These are phyloP conservation scores for Teratosphaeria nubilosa DNA, from an alignment of 2,329 filamentous ascomycete species.

Conservation along the genomic window DNA sequence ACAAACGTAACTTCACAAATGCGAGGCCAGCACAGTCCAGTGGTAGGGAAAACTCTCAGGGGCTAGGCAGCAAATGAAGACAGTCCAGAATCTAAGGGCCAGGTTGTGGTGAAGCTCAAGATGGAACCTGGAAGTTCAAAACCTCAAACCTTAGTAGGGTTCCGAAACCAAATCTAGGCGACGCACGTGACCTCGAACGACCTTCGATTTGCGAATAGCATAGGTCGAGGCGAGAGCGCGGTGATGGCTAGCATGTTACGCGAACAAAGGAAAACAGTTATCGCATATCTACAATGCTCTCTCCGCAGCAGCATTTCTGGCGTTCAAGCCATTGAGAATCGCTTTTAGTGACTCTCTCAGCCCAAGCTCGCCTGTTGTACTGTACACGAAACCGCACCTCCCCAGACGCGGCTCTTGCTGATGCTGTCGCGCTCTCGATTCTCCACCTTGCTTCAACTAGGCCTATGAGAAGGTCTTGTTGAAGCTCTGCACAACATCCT, in stretches of 20 bases:
- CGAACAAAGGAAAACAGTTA: conserved; percentile 2
- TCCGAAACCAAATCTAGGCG: background rate
- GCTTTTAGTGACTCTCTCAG: background rate
- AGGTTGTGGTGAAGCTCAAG: background rate
- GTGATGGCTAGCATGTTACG: background rate
- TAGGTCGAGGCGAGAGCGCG: background rate
- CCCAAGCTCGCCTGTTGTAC: conserved; percentile 6
- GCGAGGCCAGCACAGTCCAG: background rate
- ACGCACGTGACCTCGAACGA: background rate
- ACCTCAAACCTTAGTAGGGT: background rate
- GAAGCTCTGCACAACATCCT: conserved; percentile 67
- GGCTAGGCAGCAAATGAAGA: background rate
- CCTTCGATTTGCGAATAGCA: background rate
- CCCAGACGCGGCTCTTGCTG: background rate
- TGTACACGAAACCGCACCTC: conserved; percentile 7
- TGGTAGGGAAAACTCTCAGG: background rate
- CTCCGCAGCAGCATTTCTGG: background rate
- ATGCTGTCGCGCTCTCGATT: background rate
- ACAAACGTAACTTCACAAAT: too few relatives aligned
- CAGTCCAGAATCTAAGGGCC: background rate
- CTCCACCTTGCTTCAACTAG: background rate
- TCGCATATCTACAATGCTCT: conserved; percentile 4
- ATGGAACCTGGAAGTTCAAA: background rate
- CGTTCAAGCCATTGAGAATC: background rate
- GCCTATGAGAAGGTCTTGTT: conserved; percentile 76